A percentile compares a stretch with the other conserved stretches of the same genome.
phyloP scores from a whole-genome alignment of 495 filamentous ascomycete species.

The Daldinia vernicosa region DNA sequence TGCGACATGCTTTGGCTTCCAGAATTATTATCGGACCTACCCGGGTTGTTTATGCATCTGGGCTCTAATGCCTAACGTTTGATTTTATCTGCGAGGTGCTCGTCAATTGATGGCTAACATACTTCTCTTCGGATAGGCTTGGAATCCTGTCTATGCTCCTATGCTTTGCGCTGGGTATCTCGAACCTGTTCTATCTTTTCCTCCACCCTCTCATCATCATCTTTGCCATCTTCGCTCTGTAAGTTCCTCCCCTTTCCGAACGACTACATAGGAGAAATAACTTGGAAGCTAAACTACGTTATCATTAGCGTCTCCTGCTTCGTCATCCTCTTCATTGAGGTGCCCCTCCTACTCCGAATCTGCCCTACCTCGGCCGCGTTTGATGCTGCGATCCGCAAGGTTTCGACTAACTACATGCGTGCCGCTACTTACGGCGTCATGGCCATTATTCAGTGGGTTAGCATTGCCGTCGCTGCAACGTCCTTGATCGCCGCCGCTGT shows the following conservation, averaged over 20 bases:
- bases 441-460: slow-evolving; percentile 84
- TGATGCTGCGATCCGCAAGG: slow-evolving; percentile 87
- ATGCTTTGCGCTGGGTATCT: slow-evolving; percentile 93
- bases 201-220: slow-evolving; percentile 68
- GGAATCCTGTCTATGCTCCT: slow-evolving; percentile 94
- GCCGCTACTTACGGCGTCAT: slow-evolving; percentile 87
- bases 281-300: slow-evolving; percentile 24
- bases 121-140: slow-evolving; percentile 67
- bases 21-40: not conserved
- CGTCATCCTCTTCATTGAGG: slow-evolving; percentile 94
- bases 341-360: slow-evolving; percentile 95
- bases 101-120: slow-evolving; percentile 29
- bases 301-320: slow-evolving; percentile 73
- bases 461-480: slow-evolving; percentile 66
- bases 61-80: not conserved
- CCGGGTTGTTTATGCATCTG: not conserved
- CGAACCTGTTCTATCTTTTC: slow-evolving; percentile 77
- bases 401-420: slow-evolving; percentile 97
- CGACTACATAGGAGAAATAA: not conserved
- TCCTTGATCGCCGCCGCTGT: slow-evolving; percentile 88
- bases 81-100: not conserved
- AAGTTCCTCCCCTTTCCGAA: slow-evolving; percentile 47
- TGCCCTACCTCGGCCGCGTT: slow-evolving; percentile 93
- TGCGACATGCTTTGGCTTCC: not conserved
- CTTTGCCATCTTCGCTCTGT: slow-evolving; percentile 89